Base-by-base conservation (phyloP, 768 basidiomycete species). In the Tricholoma sp. region DNA sequence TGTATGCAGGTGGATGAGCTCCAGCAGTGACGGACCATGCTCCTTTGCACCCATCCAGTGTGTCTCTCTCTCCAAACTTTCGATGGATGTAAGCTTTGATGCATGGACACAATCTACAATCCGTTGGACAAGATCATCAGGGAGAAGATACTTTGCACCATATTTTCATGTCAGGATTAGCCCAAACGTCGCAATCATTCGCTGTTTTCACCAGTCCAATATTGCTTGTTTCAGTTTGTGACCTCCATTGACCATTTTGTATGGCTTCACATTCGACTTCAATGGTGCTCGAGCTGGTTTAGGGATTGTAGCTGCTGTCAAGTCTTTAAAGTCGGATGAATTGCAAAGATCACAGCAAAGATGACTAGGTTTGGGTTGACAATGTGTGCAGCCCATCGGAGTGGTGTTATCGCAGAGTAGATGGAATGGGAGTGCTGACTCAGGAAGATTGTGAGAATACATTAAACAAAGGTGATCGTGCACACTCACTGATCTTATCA, bases 1-100 rank as follows among this genome's bases (percentile, higher is more conserved):
- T 39, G 37, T 39, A 39, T 39, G 37, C 14, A 14, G 11, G 14
- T 16, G 14, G 14, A 39, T 39, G 10, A 39, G 11, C 10, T 39
- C 37, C 37, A 39, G 37, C 21, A 45, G 10, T 8, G 21, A 45
- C 22, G 19, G 21, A 8, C 10, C 43, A 45, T 45, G 43, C 43
- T 45, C 43, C 43, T 11, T 21, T 45, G 21, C 21, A 45, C 43
- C 43, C 8, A 27, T 8, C 61, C 10, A 59, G 64, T 49, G 50
- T 57, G 46, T 50, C 49, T 57, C 56, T 21, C 32, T 50, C 6
- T 18, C 18, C 9, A 57, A 14, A 14, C 29, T 12, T 16, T 34
- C 47, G 6, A 37, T 19, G 4, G 50, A 50, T 32, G 47, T 27
- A 32, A 57, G 31, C 24, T 57, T 57, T 14, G 14, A 39, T 7